Evolutionary conservation across 495 filamentous ascomycete genomes (phyloP).

Genomic region (Neurospora cerealis): DNA sequence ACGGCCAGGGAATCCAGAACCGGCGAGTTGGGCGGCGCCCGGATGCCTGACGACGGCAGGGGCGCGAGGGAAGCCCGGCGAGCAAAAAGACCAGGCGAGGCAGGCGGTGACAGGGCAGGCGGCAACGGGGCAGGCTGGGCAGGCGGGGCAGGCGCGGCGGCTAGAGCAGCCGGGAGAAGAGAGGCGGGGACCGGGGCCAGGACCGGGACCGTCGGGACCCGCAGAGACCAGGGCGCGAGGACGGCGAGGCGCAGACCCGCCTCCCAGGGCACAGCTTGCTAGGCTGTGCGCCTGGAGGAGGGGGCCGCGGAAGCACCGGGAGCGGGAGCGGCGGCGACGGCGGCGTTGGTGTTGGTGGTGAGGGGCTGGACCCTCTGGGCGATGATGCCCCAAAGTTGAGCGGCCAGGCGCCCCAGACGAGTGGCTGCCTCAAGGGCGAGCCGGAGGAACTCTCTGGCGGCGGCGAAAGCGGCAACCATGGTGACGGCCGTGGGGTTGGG

Average conservation of each 20-base stretch:
- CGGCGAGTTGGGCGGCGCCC: background rate
- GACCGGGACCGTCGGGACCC: background rate
- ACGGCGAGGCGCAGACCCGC: background rate
- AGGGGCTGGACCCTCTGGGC: background rate
- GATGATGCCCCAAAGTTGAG: background rate
- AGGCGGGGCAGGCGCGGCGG: background rate
- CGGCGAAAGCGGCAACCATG: background rate
- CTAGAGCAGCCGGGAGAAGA: background rate
- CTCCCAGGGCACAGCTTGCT: background rate
- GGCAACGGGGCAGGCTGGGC: background rate
- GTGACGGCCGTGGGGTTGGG: background rate
- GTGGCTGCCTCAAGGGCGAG: no score
- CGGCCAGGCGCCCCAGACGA: background rate
- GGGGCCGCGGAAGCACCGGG: background rate
- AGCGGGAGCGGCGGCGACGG: background rate
- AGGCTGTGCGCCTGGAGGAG: background rate
- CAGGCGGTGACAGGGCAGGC: background rate
- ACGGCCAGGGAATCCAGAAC: background rate
- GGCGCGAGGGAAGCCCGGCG: background rate
- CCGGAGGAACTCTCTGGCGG: background rate
- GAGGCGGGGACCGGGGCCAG: background rate
- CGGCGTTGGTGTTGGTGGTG: background rate
- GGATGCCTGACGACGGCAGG: background rate
- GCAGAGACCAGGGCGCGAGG: background rate
- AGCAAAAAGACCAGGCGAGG: background rate